Evolutionary conservation across 2,329 filamentous ascomycete species (phyloP), one percentile per base, ranked within the genome.

Genomic region (Calonectria hawksworthii): DNA sequence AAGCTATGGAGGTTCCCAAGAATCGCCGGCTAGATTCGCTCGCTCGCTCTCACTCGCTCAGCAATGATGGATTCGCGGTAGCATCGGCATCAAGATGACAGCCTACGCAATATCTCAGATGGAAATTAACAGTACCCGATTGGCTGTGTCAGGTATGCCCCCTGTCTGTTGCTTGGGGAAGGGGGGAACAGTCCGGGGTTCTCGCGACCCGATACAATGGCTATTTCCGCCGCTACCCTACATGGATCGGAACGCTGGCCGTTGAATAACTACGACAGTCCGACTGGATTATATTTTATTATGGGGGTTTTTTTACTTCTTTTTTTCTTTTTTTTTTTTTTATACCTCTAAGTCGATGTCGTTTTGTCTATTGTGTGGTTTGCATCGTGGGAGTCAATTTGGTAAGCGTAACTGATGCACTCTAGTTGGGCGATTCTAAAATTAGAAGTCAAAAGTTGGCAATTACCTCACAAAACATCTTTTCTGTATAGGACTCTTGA

Each of bases 51-150:
- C 21, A 3, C n/a, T 63, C 34, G 21, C 52, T 63, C 34, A 28
- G 9, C 32, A 63, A 32, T 50, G 56, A 34, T 21, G 36, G 61
- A 30, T 52, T 52, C n/a, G 32, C 59, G 59, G 50, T 66, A 59
- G 50, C 26, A 69, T 56, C 54, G 61, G 61, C 41, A 65, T 65
- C 65, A 41, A 63, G 56, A 63, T 63, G 56, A 63, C 56, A 63
- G 65, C 41, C 21, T 41, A 64, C 66, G 70, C 54, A 68, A 44
- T 54, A 28, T 50, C 23, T 63, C 36, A 47, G 56, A 36, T 65
- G 65, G 44, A 69, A 69, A 73, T 73, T 73, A 18, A 28, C 11
- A 13, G 47, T 54, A 28, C 47, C 56, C 51, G 30, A 73, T 73
- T 73, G 71, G 71, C 71, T 28, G 21, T 21, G 5, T n/a, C 64